A percentile compares a stretch with the other conserved stretches of the same genome.
Conservation (phyloP, 495 filamentous ascomycete species). For the Podospora tetraspora region DNA sequence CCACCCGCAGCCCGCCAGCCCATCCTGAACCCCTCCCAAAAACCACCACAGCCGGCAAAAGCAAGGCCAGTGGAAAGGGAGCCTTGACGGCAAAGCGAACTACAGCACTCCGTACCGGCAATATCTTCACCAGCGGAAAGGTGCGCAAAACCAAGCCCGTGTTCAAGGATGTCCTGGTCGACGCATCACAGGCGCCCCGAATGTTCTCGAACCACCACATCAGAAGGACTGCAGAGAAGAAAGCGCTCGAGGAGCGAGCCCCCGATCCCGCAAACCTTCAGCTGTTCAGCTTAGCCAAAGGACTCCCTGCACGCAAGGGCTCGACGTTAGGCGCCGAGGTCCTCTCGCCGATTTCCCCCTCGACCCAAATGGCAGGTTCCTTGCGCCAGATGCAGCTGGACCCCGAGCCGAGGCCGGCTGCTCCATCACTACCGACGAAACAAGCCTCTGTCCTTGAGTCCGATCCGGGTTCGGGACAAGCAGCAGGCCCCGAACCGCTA, state of each 20-base stretch:
- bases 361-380: neutral
- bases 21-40: neutral
- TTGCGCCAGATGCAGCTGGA: neutral
- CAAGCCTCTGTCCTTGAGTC: neutral
- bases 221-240: neutral
- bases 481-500: neutral
- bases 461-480: neutral
- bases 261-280: neutral
- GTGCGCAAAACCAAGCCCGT: conserved; percentile 14
- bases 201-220: conserved; percentile 22
- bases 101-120: conserved; percentile 13
- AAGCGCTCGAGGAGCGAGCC: neutral
- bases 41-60: neutral
- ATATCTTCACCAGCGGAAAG: conserved; percentile 29
- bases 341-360: neutral
- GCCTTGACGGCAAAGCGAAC: conserved; percentile 17
- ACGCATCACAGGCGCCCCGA: conserved; percentile 31
- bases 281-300: neutral
- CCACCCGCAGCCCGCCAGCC: neutral
- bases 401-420: neutral
- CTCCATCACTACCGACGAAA: neutral
- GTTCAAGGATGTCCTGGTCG: conserved; percentile 29
- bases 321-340: neutral
- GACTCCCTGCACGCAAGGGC: neutral
- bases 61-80: neutral